Conservation (phyloP, 305 asterid species). For the Fraxinus floribunda region DNA sequence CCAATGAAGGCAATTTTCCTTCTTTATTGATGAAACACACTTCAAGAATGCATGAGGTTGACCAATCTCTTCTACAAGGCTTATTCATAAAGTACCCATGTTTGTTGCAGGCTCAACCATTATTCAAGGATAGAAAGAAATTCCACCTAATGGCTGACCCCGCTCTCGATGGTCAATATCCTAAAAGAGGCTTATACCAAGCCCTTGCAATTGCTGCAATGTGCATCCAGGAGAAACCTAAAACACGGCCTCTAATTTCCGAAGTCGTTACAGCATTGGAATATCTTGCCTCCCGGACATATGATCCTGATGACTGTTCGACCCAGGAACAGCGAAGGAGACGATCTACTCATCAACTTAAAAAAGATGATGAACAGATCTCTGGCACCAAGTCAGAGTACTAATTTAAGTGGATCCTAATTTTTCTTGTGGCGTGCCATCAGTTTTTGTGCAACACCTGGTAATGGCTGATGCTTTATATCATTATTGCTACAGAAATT, state of each 20-base stretch:
- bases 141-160: conserved; percentile 82
- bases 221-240: conserved; percentile 79
- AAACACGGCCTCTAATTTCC: conserved; percentile 58
- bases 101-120: conserved; percentile 65
- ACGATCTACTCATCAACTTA: conserved; percentile 22
- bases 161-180: conserved; percentile 59
- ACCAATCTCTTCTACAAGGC: neutral
- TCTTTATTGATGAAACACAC: neutral
- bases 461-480: neutral
- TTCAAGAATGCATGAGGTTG: neutral
- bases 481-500: neutral
- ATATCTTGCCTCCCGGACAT: conserved; percentile 60
- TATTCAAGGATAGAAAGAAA: conserved; percentile 71
- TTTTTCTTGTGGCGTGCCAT: neutral
- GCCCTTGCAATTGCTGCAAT: conserved; percentile 86
- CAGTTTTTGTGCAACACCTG: conserved; percentile 28
- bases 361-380: conserved; percentile 19
- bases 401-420: neutral
- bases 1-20: neutral
- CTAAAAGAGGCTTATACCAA: conserved; percentile 68
- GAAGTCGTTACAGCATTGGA: conserved; percentile 71
- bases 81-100: neutral
- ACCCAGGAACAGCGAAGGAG: conserved; percentile 22
- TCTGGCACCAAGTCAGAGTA: neutral
- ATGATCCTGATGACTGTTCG: conserved; percentile 45